A percentile compares a stretch with the other conserved stretches of the same genome.
Evolutionary conservation across 495 filamentous ascomycete species (phyloP).

Genomic region (Darksidea phi): DNA sequence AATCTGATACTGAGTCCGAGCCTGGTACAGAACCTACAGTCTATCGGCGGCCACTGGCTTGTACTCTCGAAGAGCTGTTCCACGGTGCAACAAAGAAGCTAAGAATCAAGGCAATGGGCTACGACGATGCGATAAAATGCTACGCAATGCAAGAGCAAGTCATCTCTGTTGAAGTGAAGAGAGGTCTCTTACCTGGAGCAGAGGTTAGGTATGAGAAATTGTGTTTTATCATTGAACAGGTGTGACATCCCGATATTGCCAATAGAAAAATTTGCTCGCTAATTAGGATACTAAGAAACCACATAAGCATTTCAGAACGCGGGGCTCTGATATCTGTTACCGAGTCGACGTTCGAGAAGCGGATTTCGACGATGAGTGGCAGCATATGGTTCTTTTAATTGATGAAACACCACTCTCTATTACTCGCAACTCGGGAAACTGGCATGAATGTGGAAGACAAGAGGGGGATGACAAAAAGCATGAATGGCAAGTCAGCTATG

Average conservation of each 20-base stretch:
- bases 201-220: neutral
- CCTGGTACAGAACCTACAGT: neutral
- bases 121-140: neutral
- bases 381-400: conserved; percentile 1
- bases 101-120: neutral
- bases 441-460: neutral
- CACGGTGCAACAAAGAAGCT: neutral
- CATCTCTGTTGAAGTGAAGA: neutral
- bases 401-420: neutral
- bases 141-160: neutral
- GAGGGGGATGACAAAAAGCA: neutral
- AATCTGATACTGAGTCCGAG: neutral
- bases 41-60: neutral
- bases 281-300: neutral
- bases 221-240: neutral
- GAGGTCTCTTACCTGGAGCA: neutral
- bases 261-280: neutral
- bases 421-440: neutral
- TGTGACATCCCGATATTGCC: neutral
- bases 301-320: neutral
- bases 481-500: neutral
- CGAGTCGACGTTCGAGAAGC: neutral
- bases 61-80: neutral
- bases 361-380: neutral
- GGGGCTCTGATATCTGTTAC: neutral